Conservation (phyloP, 768 basidiomycete species). For the Mycena vulgaris region DNA sequence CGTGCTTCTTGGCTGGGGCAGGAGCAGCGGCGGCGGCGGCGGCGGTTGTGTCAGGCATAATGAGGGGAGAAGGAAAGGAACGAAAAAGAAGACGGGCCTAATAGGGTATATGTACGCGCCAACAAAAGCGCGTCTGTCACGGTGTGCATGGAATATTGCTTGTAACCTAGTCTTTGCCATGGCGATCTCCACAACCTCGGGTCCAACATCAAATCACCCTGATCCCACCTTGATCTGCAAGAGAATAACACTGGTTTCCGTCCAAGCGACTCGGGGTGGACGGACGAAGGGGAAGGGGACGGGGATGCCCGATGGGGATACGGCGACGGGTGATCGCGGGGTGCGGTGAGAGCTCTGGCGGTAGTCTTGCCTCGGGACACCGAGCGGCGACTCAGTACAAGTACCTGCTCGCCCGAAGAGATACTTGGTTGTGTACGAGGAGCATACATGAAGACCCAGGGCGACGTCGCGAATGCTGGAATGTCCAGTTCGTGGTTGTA, state of each 20-base stretch:
- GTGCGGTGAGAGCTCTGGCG: too few relatives aligned
- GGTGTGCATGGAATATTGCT: conserved; percentile 19
- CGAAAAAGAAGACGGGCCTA: conserved; percentile 5
- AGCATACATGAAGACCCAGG: too few relatives aligned
- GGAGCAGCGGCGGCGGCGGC: too few relatives aligned
- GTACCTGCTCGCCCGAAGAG: too few relatives aligned
- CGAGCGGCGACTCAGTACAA: too few relatives aligned
- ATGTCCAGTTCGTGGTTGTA: conserved; percentile 1
- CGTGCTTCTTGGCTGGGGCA: conserved; percentile 50
- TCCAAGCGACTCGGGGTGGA: too few relatives aligned
- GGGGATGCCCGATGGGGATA: too few relatives aligned
- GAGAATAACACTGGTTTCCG: conserved; percentile 9
- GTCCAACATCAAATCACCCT: conserved; percentile 14
- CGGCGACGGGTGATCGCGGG: too few relatives aligned
- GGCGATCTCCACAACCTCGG: conserved; percentile 25
- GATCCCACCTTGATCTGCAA: conserved; percentile 25
- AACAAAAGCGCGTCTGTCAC: conserved; percentile 38
- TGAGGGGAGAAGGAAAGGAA: conserved; percentile 20
- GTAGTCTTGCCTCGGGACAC: too few relatives aligned
- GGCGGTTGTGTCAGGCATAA: conserved; percentile 43
- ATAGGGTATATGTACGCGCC: conserved; percentile 34
- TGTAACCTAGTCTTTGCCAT: conserved; percentile 24
- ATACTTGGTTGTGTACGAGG: too few relatives aligned
- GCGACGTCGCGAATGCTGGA: too few relatives aligned
- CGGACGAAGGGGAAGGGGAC: too few relatives aligned